Base-by-base conservation (phyloP, 176 grass and related monocot species). In the Hsuehochloa calcarea region DNA sequence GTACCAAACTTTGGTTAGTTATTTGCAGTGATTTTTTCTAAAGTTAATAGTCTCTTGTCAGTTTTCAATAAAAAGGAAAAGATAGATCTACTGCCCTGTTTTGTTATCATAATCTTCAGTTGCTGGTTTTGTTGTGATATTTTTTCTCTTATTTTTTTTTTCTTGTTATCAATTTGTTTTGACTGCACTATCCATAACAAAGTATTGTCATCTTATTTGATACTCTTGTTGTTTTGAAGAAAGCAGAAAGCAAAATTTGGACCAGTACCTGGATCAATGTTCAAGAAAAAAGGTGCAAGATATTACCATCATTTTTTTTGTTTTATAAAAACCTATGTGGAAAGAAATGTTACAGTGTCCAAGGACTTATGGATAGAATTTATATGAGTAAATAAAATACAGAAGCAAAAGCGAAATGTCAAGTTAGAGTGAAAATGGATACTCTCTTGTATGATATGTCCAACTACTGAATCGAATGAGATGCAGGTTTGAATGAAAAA, bases 221-320 rank as follows among this genome's bases (percentile, higher is more conserved):
- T 72, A 27, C 17, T 44, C 61, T 82, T 72, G 9, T 72, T 72
- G 9, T 47, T 8, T 25, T 72, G 10, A 60, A 82, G 80, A 82
- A 61, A 82, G 54, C 16, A 3, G 15, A 25, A 70, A 47, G 40
- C 23, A 70, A 72, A 72, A 31, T 82, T 22, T 72, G 80, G 80
- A 82, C 39, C 46, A 56, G 4, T 72, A 72, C 68, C 54, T 82
- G 39, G 51, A 82, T 60, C 68, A 82, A 4, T 82, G 80, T 54
- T 82, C 68, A 72, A 82, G 80, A 26, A 82, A 82, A 72, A 82
- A 82, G 80, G 80, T 82, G 54, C 40, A 72, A n/a, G 50, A 27
- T 70, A 70, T 41, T 43, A 12, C 20, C 45, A 61, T 22, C n/a
- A 9, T 7, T 22, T 31, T 79, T 65, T 45, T 45, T 11, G 10